Conservation (phyloP, 345 rosid species). For the Kandelia obovata region DNA sequence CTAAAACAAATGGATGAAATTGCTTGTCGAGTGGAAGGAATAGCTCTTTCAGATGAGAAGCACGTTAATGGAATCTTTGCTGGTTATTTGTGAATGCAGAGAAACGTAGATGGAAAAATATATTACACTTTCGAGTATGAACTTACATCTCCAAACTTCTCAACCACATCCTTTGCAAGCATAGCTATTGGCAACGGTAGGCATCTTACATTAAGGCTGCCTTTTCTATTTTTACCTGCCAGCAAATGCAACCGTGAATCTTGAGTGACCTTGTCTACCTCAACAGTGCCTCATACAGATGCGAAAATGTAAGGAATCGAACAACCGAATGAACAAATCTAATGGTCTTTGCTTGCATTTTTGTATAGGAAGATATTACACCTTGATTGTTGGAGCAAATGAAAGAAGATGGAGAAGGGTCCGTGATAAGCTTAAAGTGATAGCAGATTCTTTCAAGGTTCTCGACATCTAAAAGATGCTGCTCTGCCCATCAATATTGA, state of each 20-base stretch:
- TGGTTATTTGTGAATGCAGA: constrained; percentile 39
- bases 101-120: constrained; percentile 58
- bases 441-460: constrained; percentile 70
- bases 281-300: no score
- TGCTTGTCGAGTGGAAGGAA: neutral
- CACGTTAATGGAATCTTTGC: neutral
- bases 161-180: constrained; percentile 66
- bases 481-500: no score
- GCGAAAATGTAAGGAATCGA: neutral
- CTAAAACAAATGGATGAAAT: neutral
- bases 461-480: constrained; percentile 50
- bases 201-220: no score
- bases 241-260: no score
- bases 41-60: neutral
- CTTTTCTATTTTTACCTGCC: no score
- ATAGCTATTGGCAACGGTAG: constrained; percentile 71
- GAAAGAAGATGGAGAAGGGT: constrained; percentile 69
- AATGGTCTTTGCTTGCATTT: neutral
- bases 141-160: constrained; percentile 63
- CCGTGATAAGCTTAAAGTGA: constrained; percentile 62
- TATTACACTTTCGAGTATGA: constrained; percentile 75
- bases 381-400: constrained; percentile 64
- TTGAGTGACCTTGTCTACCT: no score
- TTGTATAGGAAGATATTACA: constrained; percentile 62
- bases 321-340: neutral